Evolutionary conservation across 2,329 filamentous ascomycete species (phyloP).

Genomic region (Claviceps cyperi): DNA sequence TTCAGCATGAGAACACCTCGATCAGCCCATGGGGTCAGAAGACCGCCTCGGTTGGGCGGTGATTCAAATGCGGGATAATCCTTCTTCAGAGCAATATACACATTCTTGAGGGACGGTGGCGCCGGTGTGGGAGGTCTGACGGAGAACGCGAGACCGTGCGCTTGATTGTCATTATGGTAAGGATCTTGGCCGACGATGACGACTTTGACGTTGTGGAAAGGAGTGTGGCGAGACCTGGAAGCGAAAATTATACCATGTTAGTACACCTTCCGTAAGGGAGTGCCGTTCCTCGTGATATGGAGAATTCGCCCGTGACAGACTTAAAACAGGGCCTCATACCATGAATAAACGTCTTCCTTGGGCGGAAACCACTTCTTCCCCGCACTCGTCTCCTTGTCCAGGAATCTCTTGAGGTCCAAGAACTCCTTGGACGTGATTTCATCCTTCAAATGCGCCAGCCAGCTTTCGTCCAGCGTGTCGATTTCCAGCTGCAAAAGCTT

Average conservation of each 20-base stretch:
- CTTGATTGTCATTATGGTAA: slow-evolving; percentile 91
- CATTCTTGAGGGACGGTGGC: slow-evolving; percentile 83
- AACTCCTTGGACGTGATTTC: slow-evolving; percentile 70
- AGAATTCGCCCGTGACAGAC: background rate
- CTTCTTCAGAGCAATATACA: slow-evolving; percentile 75
- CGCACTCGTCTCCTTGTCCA: slow-evolving; percentile 59
- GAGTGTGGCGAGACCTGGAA: slow-evolving; percentile 51
- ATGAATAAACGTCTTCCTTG: slow-evolving; percentile 80
- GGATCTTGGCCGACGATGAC: slow-evolving; percentile 94
- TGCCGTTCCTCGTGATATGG: background rate
- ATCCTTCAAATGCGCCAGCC: slow-evolving; percentile 79
- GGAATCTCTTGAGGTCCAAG: slow-evolving; percentile 72
- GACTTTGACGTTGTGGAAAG: slow-evolving; percentile 74
- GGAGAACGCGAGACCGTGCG: slow-evolving; percentile 91
- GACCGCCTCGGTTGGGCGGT: slow-evolving; percentile 64
- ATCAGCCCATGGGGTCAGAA: slow-evolving; percentile 87
- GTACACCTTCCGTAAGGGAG: background rate
- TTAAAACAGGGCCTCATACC: slow-evolving; percentile 38
- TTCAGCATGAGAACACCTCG: slow-evolving; percentile 87
- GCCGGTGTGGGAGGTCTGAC: slow-evolving; percentile 79
- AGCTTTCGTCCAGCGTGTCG: slow-evolving; percentile 78
- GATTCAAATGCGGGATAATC: slow-evolving; percentile 71
- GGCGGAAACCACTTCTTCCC: slow-evolving; percentile 80
- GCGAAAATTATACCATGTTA: background rate
- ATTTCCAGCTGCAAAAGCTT: slow-evolving; percentile 78